Base-by-base conservation (phyloP, 495 filamentous ascomycete genomes). In the Neurospora sp. region DNA sequence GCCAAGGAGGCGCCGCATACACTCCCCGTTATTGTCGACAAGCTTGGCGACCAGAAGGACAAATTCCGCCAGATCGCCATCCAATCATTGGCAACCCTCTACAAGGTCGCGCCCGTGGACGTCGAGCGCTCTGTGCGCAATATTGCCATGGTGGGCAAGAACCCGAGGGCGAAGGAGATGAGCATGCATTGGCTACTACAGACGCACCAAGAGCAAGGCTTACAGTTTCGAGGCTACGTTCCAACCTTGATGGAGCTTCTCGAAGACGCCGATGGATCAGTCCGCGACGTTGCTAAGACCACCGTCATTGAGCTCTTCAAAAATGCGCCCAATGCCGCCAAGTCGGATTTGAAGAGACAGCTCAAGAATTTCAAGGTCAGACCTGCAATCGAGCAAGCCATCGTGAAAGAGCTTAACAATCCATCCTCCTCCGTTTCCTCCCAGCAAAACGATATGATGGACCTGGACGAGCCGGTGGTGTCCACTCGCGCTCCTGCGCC, bases 271-370 rank as follows among this genome's bases (percentile, higher is more conserved):
- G 96, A 97, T 80, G 90, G 90, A 70, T 88, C 87, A 77, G 94
- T 98, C 69, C 88, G 95, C 80, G 93, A 97, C 74, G 86, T 88
- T 40, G 93, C 95, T 38, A 96, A 96, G 83, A 82, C 84, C 27
- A 90, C 91, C 2, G 89, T 97, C 49, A 90, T 97, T 49, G 92
- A 95, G 73, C 85, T 98, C 27, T 98, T 98, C 80, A 93, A 91
- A 70, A 91, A 89, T 78, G 94, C 94, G 2, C 91, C 93, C 20
- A 91, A 92, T 66, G 86, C 89, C 74, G 95, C 94, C 38, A 97
- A 97, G 81, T 90, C 92, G 0, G 94, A 98, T 79, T 82, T 98
- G 35, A 94, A 95, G 83, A 91, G 87, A 72, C 93, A 96, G 78
- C 79, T 98, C 71, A 89, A 90, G 78, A 88, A 87, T 73, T 90